phyloP scores from a whole-genome alignment of 345 rosid genomes.

The Limnanthes douglasii region DNA sequence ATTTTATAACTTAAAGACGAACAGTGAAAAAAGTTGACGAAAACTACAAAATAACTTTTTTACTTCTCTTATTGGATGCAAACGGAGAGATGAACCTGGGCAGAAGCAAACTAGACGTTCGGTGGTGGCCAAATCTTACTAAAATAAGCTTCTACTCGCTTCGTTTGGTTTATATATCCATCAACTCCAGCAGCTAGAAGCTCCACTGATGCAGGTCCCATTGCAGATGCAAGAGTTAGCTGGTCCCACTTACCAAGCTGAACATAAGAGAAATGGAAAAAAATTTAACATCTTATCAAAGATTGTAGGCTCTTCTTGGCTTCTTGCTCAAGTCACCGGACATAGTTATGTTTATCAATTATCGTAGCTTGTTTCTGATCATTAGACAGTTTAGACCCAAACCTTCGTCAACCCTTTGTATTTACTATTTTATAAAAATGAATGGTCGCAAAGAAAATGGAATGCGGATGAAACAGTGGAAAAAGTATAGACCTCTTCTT shows the following conservation, averaged over 20 bases:
- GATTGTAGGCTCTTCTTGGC: no score
- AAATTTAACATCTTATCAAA: no score
- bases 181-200: slow-evolving; percentile 72
- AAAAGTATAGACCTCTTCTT: slow-evolving; percentile 53
- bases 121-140: slow-evolving; percentile 99
- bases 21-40: neutral
- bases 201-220: slow-evolving; percentile 91
- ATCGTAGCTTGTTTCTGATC: no score
- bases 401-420: no score
- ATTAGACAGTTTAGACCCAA: no score
- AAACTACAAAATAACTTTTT: slow-evolving; percentile 4
- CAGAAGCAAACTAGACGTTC: slow-evolving; percentile 30
- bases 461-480: neutral
- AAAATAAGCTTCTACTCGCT: slow-evolving; percentile 61
- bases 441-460: slow-evolving; percentile 1
- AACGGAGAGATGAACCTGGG: neutral
- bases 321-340: no score
- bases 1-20: neutral
- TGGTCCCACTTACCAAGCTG: slow-evolving; percentile 86
- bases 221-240: slow-evolving; percentile 55
- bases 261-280: slow-evolving; percentile 10
- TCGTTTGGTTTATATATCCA: slow-evolving; percentile 57
- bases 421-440: no score
- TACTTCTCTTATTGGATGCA: slow-evolving; percentile 18
- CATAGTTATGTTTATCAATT: no score